Evolutionary conservation across 257 asterid species (phyloP), one percentile per base, ranked within the genome.

Genomic region (Primulina tabacum): DNA sequence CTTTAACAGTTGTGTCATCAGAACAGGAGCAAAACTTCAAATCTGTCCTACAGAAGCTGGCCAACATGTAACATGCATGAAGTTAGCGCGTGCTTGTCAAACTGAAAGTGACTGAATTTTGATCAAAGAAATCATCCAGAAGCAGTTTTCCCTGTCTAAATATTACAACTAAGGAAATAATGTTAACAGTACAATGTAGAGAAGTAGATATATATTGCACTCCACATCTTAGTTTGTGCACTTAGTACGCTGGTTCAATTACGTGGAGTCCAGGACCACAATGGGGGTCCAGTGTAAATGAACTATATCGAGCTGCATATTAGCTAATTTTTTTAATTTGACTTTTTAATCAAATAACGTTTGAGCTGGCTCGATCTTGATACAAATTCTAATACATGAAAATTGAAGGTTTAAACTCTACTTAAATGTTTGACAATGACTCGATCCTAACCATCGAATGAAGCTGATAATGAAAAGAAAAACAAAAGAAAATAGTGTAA

Each of bases 1-100:
- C 97, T 83, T 94, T 94, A 67, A 94, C 95, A 40, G 96, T 89
- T 69, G 96, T 91, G 79, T 94, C 99, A 75, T 94, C 99, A 77
- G 99, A 94, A 73, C 99, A 94, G 79, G 99, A 94, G 79, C 99
- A 91, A 77, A 94, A 94, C 85, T 94, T 94, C 88, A 91, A 80
- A 87, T 94, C 97, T 28, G 99, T 91, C 84, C 99, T 79, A 79
- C 96, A 89, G 92, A 94, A 94, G 85, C 99, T 92, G 94, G 63
- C 55, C 56, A 62, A 47, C 75, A 63, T 64, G 73, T 64, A 50
- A 68, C 52, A 69, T 10, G 4, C 34, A 72, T 62, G 65, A 17
- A 50, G 73, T 80, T 26, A 80, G 73, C 70, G 69, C 72, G 69
- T 75, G 50, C 17, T 67, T 21, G 43, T 66, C 16, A 57, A 40